Base-by-base conservation (phyloP, 129 eudicot genomes). In the Lonicera japonica region DNA sequence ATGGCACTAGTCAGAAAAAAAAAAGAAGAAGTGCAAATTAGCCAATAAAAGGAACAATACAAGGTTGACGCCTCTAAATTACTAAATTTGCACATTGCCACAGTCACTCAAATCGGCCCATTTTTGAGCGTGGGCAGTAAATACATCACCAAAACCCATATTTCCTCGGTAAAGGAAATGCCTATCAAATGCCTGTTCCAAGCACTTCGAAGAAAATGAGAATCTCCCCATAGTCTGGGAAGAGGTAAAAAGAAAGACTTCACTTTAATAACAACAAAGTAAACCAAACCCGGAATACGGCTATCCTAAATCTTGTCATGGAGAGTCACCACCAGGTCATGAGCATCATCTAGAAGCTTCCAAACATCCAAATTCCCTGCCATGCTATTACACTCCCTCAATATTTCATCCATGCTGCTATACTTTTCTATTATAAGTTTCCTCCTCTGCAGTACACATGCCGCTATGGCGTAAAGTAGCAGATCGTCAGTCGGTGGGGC, bases 401-500 rank as follows among this genome's bases (percentile, higher is more conserved):
- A 60, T 36, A 88, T 88, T 13, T 88, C 96, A 79, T 88, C 96
- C 92, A 88, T 77, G 74, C 92, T 84, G 81, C 82, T 84, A 61
- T 88, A 88, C 69, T 84, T 88, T 60, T 88, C 96, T 61, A 88
- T 79, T 0, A 88, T 88, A 56, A 54, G 70, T 69, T 79, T 88
- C 79, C 86, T 81, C 72, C 80, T 81, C 63, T 84, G 91, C 70
- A 88, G 68, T 22, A 88, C 96, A 25, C 80, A 79, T 0, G 96
- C 96, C 25, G 96, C 96, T 39, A 88, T 79, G 3, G 96, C 96
- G 43, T 75, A 88, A 21, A 88, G 71, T 25, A 88, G 71, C 20
- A 88, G 69, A 64, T 88, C 96, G 13, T 88, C 96, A 0, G 92
- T 88, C 0, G 96, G 96, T 7, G 96, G 96, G 46, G 92, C 92